A percentile compares a stretch with the other conserved stretches of the same genome.
phyloP scores from a whole-genome alignment of 2,329 filamentous ascomycete genomes.

The Scorias spongiosa region DNA sequence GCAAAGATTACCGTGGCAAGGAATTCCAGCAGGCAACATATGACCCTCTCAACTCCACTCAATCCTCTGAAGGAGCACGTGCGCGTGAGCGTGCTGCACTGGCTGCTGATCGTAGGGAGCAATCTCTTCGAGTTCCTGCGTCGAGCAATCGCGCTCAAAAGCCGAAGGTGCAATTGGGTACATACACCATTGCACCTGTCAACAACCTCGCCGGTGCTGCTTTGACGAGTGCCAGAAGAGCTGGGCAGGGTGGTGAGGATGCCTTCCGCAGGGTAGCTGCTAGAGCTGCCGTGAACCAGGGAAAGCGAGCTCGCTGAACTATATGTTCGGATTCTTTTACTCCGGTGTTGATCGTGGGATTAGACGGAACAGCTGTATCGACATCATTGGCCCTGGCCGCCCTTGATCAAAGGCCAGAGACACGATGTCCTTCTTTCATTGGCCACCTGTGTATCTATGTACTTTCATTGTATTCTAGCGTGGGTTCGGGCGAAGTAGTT shows the following conservation, averaged over 20 bases:
- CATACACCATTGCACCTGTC: conserved; percentile 48
- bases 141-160: conserved; percentile 37
- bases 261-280: conserved; percentile 16
- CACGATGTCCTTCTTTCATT: too few relatives aligned
- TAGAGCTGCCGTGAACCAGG: neutral
- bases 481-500: too few relatives aligned
- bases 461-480: too few relatives aligned
- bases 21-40: conserved; percentile 43
- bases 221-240: conserved; percentile 11
- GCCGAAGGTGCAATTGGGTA: conserved; percentile 39
- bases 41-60: conserved; percentile 33
- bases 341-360: too few relatives aligned
- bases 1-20: conserved; percentile 90
- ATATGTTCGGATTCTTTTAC: too few relatives aligned
- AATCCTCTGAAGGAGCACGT: conserved; percentile 10
- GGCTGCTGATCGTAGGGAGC: conserved; percentile 35
- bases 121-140: conserved; percentile 36
- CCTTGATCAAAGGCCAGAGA: too few relatives aligned
- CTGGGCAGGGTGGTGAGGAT: conserved; percentile 17
- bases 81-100: conserved; percentile 23
- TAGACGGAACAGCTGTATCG: too few relatives aligned
- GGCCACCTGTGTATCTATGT: too few relatives aligned
- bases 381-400: too few relatives aligned
- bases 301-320: neutral
- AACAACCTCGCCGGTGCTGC: conserved; percentile 28